These are phyloP conservation scores for Colletotrichum sp. DNA, from an alignment of 2,329 filamentous ascomycete species.

Conservation along the genomic window DNA sequence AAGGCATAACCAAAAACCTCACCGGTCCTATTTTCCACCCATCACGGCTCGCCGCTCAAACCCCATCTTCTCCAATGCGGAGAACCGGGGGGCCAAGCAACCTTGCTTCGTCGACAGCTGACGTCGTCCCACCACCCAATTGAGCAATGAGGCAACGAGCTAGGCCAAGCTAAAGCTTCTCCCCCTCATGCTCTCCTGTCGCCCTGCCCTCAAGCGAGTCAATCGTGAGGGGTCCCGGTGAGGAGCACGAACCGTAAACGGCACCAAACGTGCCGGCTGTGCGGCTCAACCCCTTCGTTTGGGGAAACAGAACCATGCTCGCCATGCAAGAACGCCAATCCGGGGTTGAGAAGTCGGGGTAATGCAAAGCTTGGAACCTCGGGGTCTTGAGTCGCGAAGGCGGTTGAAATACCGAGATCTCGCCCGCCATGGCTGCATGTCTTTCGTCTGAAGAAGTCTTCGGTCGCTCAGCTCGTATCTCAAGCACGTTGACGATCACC, in stretches of 20 bases:
- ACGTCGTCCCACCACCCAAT: background rate
- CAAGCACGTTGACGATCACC: background rate
- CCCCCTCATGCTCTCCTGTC: background rate
- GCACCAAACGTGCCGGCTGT: background rate
- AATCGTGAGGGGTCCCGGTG: background rate
- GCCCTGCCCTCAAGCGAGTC: background rate
- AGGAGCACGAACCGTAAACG: background rate
- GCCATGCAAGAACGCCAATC: background rate
- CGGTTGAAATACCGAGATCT: background rate
- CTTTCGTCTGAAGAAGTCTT: background rate
- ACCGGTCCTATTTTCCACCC: background rate
- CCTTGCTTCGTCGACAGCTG: constrained; percentile 6
- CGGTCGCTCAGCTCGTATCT: background rate
- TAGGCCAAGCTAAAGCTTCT: background rate
- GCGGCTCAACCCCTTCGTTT: background rate
- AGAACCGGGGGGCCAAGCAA: background rate
- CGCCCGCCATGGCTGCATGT: background rate
- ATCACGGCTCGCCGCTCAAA: background rate
- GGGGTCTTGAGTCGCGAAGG: background rate
- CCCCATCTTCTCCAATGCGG: background rate
- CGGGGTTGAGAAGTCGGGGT: background rate
- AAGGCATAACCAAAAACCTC: background rate
- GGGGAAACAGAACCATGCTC: background rate
- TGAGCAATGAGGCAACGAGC: background rate
- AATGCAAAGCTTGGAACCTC: background rate